These are phyloP conservation scores for Cladosporium sp. DNA, from an alignment of 2,329 filamentous ascomycete genomes.

Conservation along the genomic window DNA sequence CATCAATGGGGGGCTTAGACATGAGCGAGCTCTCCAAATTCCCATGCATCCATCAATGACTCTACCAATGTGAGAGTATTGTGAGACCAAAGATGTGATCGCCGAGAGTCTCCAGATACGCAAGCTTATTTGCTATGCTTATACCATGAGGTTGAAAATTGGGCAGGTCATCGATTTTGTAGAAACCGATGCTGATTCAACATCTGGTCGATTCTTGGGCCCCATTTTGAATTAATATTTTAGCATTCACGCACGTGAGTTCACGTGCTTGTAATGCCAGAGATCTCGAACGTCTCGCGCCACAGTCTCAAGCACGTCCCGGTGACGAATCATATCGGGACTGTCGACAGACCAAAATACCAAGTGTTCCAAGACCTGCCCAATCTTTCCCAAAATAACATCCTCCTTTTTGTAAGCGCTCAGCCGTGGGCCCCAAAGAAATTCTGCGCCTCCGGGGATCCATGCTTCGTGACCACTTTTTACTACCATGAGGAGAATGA, in stretches of 20 bases:
- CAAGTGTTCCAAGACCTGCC: conserved; percentile 11
- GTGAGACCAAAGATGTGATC: no score
- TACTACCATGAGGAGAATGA: conserved; percentile 23
- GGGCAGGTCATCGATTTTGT: no score
- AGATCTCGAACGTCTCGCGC: conserved; percentile 27
- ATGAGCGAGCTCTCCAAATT: no score
- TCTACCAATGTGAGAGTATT: no score
- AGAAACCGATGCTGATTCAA: no score
- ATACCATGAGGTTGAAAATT: no score
- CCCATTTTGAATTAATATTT: no score
- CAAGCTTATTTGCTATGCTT: no score
- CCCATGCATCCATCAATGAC: no score
- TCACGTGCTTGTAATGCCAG: neutral
- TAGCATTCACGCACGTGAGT: neutral
- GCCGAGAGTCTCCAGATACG: no score
- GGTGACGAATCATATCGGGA: conserved; percentile 11
- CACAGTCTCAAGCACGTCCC: conserved; percentile 12
- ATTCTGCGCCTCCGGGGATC: conserved; percentile 12
- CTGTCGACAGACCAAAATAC: conserved; percentile 10
- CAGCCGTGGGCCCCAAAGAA: conserved; percentile 3
- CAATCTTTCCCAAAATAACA: conserved; percentile 10
- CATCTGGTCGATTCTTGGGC: no score
- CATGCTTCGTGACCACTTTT: conserved; percentile 21
- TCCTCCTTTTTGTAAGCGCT: neutral
- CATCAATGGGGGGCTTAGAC: no score